Conservation (phyloP, 75 land plant species). For the Picea glauca region DNA sequence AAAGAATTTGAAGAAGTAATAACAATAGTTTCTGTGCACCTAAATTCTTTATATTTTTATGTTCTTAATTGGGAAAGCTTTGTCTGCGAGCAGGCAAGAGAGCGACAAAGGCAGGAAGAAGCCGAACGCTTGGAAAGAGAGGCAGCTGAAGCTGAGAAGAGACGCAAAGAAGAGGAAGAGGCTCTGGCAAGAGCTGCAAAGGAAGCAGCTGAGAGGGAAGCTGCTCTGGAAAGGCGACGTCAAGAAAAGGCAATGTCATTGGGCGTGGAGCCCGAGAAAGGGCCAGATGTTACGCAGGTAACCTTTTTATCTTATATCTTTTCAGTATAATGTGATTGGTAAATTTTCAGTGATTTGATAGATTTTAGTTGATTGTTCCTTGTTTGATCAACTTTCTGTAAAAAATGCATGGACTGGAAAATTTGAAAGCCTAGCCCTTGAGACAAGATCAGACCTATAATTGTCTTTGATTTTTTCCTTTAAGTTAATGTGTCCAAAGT, state of each 20-base stretch:
- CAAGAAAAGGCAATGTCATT: slow-evolving; percentile 86
- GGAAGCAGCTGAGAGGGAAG: slow-evolving; percentile 94
- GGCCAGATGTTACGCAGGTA: slow-evolving; percentile 94
- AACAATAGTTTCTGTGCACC: not conserved
- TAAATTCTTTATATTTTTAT: not conserved
- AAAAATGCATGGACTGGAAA: no score
- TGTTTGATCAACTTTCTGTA: no score
- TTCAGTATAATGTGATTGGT: no score
- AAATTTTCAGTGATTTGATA: no score
- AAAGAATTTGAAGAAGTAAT: not conserved
- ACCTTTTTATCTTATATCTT: not conserved
- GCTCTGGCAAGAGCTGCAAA: slow-evolving; percentile 71
- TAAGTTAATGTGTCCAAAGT: no score
- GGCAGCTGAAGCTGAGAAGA: slow-evolving; percentile 85
- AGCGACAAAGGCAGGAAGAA: slow-evolving; percentile 77
- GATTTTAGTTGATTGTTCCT: no score
- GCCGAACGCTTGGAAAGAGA: slow-evolving; percentile 73
- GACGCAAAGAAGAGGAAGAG: slow-evolving; percentile 80
- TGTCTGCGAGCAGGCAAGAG: slow-evolving; percentile 70
- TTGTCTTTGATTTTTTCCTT: no score
- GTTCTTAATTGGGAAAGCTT: not conserved
- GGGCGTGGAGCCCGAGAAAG: slow-evolving; percentile 95
- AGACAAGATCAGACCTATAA: no score
- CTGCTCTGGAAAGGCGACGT: slow-evolving; percentile 63
- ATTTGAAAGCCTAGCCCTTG: no score